phyloP scores from a whole-genome alignment of 2,329 filamentous ascomycete genomes.

The Ophiostoma sp. region DNA sequence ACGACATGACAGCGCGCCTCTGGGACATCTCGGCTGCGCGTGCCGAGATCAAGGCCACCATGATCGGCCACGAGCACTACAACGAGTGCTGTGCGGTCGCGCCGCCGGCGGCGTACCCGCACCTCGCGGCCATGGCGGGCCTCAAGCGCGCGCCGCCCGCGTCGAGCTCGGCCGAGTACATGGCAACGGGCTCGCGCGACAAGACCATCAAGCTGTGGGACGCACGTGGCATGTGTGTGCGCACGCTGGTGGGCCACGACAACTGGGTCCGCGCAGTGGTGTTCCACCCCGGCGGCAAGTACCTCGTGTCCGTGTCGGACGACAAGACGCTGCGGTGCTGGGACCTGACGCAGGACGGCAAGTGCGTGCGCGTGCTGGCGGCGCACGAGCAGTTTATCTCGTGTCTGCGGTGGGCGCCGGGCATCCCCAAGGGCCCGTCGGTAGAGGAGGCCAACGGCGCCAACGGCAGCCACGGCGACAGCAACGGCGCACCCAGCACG shows the following conservation, averaged over 20 bases:
- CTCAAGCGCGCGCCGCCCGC: constrained; percentile 73
- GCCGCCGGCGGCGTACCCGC: constrained; percentile 68
- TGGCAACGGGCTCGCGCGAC: constrained; percentile 83
- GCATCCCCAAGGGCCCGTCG: constrained; percentile 56
- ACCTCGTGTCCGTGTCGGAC: constrained; percentile 76
- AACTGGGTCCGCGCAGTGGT: constrained; percentile 86
- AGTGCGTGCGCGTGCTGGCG: constrained; percentile 74
- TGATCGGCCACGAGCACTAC: constrained; percentile 80
- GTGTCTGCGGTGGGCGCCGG: constrained; percentile 82
- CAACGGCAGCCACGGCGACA: constrained; percentile 12
- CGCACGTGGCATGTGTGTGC: constrained; percentile 73
- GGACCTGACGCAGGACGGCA: constrained; percentile 86
- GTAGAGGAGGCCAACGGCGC: constrained; percentile 24
- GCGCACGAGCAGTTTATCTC: constrained; percentile 81
- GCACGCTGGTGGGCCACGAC: constrained; percentile 80
- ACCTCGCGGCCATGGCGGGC: constrained; percentile 71
- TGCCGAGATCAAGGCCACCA: constrained; percentile 68
- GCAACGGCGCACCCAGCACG: constrained; percentile 34
- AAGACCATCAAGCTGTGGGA: constrained; percentile 92
- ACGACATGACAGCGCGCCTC: constrained; percentile 73
- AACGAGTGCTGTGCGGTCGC: constrained; percentile 85
- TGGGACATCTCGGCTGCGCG: constrained; percentile 71
- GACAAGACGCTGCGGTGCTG: constrained; percentile 92
- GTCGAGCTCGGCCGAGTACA: constrained; percentile 73
- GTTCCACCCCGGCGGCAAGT: constrained; percentile 90